These are phyloP conservation scores for Phytophthora hibernalis DNA, from an alignment of 352 stramenopile species.

Conservation along the genomic window DNA sequence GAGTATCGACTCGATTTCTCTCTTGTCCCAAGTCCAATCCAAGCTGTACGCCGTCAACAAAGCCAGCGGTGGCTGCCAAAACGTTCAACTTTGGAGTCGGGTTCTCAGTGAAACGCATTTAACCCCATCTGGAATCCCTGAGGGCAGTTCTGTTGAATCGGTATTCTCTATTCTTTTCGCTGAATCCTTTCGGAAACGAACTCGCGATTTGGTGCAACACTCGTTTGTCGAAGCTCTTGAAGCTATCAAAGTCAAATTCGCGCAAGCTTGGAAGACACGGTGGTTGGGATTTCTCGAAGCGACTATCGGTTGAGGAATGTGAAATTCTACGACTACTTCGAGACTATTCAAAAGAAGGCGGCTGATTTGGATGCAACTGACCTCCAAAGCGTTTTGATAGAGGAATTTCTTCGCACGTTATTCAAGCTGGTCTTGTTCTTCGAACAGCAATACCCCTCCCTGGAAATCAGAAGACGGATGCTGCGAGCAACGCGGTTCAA, in stretches of 20 bases:
- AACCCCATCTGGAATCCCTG: slow-evolving; percentile 4
- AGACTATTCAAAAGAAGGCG: slow-evolving; percentile 72
- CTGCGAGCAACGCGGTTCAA: slow-evolving; percentile 13
- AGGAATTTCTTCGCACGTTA: slow-evolving; percentile 80
- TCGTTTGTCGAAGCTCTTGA: slow-evolving; percentile 80
- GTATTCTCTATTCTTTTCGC: slow-evolving; percentile 76
- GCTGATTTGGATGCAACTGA: slow-evolving; percentile 72
- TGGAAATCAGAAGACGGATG: background rate
- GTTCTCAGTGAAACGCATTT: slow-evolving; percentile 16
- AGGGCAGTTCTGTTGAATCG: slow-evolving; percentile 31
- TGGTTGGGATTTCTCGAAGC: slow-evolving; percentile 26
- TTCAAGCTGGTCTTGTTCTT: slow-evolving; percentile 80
- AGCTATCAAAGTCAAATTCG: slow-evolving; percentile 75
- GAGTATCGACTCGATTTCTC: slow-evolving; percentile 62
- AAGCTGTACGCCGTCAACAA: slow-evolving; percentile 59
- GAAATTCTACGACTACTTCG: slow-evolving; percentile 84
- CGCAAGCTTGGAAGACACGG: slow-evolving; percentile 38
- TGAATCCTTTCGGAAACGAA: slow-evolving; percentile 64
- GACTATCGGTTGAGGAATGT: slow-evolving; percentile 50
- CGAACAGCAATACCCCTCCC: slow-evolving; percentile 65
- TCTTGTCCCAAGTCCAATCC: slow-evolving; percentile 63
- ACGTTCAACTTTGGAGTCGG: slow-evolving; percentile 48
- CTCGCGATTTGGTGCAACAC: slow-evolving; percentile 73
- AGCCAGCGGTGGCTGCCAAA: slow-evolving; percentile 39
- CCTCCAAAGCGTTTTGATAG: slow-evolving; percentile 74